Evolutionary conservation across 2,329 filamentous ascomycete genomes (phyloP).

Genomic region (Exophiala dermatitidis): DNA sequence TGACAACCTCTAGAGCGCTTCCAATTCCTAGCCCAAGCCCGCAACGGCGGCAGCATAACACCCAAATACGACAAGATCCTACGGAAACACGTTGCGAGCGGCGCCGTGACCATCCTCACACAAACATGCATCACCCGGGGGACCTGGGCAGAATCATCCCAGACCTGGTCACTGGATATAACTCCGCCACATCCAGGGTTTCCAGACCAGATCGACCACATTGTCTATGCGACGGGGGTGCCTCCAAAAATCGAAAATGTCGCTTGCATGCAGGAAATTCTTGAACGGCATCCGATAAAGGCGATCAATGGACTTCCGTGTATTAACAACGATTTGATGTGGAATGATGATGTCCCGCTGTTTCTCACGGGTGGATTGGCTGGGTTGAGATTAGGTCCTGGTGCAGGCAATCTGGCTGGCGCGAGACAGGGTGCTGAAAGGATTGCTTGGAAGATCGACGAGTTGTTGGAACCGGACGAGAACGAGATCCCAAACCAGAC

Average conservation of each 20-base stretch:
- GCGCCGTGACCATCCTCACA: constrained; percentile 50
- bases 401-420: constrained; percentile 66
- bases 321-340: constrained; percentile 68
- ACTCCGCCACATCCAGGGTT: constrained; percentile 31
- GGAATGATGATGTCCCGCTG: constrained; percentile 63
- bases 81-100: constrained; percentile 50
- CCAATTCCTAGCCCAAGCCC: constrained; percentile 57
- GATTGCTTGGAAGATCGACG: constrained; percentile 62
- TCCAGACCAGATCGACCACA: constrained; percentile 49
- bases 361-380: constrained; percentile 65
- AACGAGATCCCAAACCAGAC: too few relatives aligned
- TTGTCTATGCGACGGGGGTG: constrained; percentile 70
- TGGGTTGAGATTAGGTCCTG: constrained; percentile 61
- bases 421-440: constrained; percentile 66
- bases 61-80: constrained; percentile 61
- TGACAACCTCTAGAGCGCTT: constrained; percentile 47
- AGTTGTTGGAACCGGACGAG: constrained; percentile 39
- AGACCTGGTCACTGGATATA: constrained; percentile 44
- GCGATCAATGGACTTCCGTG: constrained; percentile 62
- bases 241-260: constrained; percentile 55
- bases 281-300: constrained; percentile 54
- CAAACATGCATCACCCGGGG: constrained; percentile 54
- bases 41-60: constrained; percentile 70
- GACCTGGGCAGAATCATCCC: constrained; percentile 25
- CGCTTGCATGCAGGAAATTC: constrained; percentile 55